Base-by-base conservation (phyloP, 345 rosid species). In the Salix brachista region DNA sequence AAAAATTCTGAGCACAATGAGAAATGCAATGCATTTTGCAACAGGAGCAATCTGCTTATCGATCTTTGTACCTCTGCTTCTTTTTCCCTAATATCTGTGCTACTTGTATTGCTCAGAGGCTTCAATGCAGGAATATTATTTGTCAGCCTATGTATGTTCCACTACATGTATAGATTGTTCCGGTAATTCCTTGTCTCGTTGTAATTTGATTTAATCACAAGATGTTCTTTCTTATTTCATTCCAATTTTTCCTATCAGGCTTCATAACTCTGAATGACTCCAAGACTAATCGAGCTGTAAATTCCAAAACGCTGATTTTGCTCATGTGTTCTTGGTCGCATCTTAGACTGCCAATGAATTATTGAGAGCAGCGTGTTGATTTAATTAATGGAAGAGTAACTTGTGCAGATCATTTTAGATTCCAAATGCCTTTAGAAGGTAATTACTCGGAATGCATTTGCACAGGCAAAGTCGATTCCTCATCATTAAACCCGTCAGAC, bases 1-100 rank as follows among this genome's bases (percentile, higher is more conserved):
- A 66, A 78, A 58, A 77, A 70, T 66, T 81, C n/a, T 76, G 81
- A 79, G 85, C 80, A 69, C 65, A 61, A 70, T 65, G 82, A 79
- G 82, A 77, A 72, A 23, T 73, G 71, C 77, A 64, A 56, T 75
- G 50, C 67, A 70, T 71, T 68, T 72, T 68, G 72, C 71, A 75
- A 78, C 65, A 72, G 46, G 46, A 67, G 39, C 56, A 70, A 52
- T 67, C 58, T 37, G 65, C 25, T 50, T 25, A 17, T 11, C 12
- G 13, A 67, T 66, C 18, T 13, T 66, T 65, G 77, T 66, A 18
- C 41, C 34, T 74, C 58, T 44, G 25, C 44, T 34, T 62, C 39
- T 70, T 79, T 60, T 72, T 61, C 36, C 67, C 58, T 70, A 17
- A 25, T 72, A 72, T 72, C 7, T 36, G 37, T 56, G 56, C 19